Evolutionary conservation across 441 rosid species (phyloP).

Genomic region (Gossypium davidsonii): DNA sequence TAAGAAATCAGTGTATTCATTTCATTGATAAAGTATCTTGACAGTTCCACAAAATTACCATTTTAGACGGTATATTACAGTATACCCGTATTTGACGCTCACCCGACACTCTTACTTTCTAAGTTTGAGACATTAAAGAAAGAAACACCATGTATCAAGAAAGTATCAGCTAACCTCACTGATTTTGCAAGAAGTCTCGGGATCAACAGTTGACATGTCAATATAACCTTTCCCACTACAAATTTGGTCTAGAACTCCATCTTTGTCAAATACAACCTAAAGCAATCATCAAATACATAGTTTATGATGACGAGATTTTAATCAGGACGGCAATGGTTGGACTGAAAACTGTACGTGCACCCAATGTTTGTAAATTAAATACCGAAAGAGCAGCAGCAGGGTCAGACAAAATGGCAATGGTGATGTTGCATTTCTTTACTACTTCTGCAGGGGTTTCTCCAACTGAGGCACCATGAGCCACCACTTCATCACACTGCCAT

Average conservation of each 20-base stretch:
- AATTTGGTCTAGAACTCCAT: slow-evolving; percentile 72
- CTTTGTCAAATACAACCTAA: slow-evolving; percentile 86
- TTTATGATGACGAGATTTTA: neutral
- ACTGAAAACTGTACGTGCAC: neutral
- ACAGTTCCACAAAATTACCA: neutral
- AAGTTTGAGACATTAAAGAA: neutral
- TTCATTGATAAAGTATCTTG: neutral
- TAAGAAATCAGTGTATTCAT: neutral
- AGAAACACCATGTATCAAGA: neutral
- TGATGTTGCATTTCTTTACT: slow-evolving; percentile 75
- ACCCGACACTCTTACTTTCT: neutral
- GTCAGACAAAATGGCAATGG: slow-evolving; percentile 87
- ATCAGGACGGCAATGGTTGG: neutral
- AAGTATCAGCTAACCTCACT: slow-evolving; percentile 40
- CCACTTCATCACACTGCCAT: slow-evolving; percentile 75
- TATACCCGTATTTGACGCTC: neutral
- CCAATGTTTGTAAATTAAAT: slow-evolving; percentile 5
- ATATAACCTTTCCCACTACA: slow-evolving; percentile 73
- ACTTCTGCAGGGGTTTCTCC: slow-evolving; percentile 82
- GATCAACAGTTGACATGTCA: slow-evolving; percentile 95
- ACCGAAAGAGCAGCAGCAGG: slow-evolving; percentile 87
- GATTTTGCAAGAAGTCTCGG: slow-evolving; percentile 77
- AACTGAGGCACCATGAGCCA: slow-evolving; percentile 65
- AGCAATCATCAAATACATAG: slow-evolving; percentile 13
- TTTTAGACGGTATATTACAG: neutral